phyloP scores from a whole-genome alignment of 148 eudicot species.

The Euryodendron excelsum region DNA sequence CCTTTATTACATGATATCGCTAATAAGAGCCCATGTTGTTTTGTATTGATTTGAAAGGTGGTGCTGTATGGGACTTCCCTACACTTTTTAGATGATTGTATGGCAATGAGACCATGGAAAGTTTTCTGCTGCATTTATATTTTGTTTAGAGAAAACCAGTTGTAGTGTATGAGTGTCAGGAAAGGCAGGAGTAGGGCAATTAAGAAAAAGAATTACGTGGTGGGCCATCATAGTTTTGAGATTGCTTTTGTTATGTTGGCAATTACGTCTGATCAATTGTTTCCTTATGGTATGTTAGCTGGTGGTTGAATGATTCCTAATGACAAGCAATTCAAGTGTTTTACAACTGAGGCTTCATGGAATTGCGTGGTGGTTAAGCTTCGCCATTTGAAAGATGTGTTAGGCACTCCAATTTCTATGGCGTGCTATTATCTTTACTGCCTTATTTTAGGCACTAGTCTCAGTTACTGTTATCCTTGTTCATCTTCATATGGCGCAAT shows the following conservation, averaged over 20 bases:
- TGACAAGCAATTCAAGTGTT: neutral
- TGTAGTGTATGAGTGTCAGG: neutral
- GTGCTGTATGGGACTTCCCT: neutral
- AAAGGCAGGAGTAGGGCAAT: neutral
- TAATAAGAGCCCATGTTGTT: too few species aligned
- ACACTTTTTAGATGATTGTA: too few species aligned
- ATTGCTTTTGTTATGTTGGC: neutral
- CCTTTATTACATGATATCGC: too few species aligned
- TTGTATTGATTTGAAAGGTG: neutral
- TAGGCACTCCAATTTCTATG: neutral
- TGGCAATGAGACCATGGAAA: neutral
- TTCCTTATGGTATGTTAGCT: neutral
- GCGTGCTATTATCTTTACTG: neutral
- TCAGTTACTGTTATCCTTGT: neutral
- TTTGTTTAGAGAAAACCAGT: neutral
- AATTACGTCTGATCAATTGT: neutral
- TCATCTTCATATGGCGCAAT: neutral
- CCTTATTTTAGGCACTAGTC: neutral
- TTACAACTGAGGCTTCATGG: neutral
- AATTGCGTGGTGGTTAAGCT: neutral
- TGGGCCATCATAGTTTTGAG: neutral
- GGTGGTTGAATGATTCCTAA: neutral
- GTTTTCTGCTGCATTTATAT: neutral
- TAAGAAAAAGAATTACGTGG: neutral
- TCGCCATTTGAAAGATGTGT: neutral